phyloP scores from a whole-genome alignment of 2,329 filamentous ascomycete genomes.

The Fusarium solani-melongenae region DNA sequence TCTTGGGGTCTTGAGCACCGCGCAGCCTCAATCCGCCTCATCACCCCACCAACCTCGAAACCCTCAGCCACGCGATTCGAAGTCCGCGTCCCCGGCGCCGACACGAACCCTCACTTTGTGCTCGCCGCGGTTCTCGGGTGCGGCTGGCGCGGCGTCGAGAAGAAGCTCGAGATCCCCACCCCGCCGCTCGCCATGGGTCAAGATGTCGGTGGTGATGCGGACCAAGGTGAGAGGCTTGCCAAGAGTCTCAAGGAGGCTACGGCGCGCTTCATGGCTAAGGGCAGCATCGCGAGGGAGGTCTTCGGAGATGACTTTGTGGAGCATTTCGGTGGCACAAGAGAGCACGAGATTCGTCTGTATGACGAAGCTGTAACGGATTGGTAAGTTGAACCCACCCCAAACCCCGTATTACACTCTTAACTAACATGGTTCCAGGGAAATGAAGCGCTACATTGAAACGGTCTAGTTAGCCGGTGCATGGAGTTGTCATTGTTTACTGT shows the following conservation, averaged over 20 bases:
- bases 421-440: constrained; percentile 66
- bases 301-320: constrained; percentile 97
- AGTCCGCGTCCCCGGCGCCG: constrained; percentile 92
- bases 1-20: constrained; percentile 98
- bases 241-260: constrained; percentile 89
- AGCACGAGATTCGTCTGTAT: constrained; percentile 91
- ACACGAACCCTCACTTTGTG: constrained; percentile 89
- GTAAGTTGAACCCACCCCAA: constrained; percentile 60
- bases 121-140: constrained; percentile 87
- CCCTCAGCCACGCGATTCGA: constrained; percentile 91
- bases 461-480: constrained; percentile 52
- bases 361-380: constrained; percentile 98
- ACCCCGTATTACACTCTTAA: neutral
- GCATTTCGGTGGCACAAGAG: constrained; percentile 90
- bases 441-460: constrained; percentile 83
- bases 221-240: constrained; percentile 81
- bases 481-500: constrained; percentile 23
- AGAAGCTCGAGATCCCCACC: constrained; percentile 85
- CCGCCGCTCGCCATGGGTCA: constrained; percentile 88
- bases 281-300: constrained; percentile 90
- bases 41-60: constrained; percentile 87
- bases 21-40: constrained; percentile 88
- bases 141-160: constrained; percentile 91
- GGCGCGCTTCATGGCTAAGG: constrained; percentile 77
- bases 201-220: constrained; percentile 77